These are phyloP conservation scores for Colletotrichum sp. DNA, from an alignment of 2,329 filamentous ascomycete species.

Conservation along the genomic window DNA sequence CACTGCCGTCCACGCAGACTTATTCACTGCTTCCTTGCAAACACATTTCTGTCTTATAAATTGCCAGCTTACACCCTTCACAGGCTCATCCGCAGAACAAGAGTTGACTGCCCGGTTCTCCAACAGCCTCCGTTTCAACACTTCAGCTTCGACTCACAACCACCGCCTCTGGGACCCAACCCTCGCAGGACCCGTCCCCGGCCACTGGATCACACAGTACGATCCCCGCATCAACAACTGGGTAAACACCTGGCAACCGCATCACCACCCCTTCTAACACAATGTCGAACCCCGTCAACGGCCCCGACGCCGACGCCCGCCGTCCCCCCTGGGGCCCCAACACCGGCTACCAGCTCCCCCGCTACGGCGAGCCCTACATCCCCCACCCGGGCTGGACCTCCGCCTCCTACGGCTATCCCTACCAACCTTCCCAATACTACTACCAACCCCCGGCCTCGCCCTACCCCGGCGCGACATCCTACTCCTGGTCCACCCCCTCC, in stretches of 20 bases:
- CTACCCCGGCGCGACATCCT: constrained; percentile 1
- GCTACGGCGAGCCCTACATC: constrained; percentile 42
- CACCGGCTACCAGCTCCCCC: constrained; percentile 29
- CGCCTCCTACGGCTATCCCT: neutral
- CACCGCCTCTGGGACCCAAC: constrained; percentile 28
- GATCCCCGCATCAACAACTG: constrained; percentile 10
- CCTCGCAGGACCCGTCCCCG: constrained; percentile 32
- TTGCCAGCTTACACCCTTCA: neutral
- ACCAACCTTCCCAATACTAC: constrained; percentile 41
- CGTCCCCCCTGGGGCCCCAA: constrained; percentile 36
- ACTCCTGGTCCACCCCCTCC: constrained; percentile 13
- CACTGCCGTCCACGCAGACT: neutral
- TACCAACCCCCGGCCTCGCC: neutral
- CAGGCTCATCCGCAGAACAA: neutral
- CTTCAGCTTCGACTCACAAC: neutral
- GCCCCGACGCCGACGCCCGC: constrained; percentile 38
- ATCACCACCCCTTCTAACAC: neutral
- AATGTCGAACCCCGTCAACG: constrained; percentile 38
- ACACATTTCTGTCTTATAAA: neutral
- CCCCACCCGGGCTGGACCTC: constrained; percentile 33
- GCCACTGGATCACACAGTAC: constrained; percentile 33
- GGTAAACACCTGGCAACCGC: constrained; percentile 41
- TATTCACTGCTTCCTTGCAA: neutral
- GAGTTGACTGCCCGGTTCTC: neutral
- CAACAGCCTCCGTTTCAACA: neutral